Conservation (phyloP, 2,329 filamentous ascomycete species). For the Talaromyces albobiverticillius region DNA sequence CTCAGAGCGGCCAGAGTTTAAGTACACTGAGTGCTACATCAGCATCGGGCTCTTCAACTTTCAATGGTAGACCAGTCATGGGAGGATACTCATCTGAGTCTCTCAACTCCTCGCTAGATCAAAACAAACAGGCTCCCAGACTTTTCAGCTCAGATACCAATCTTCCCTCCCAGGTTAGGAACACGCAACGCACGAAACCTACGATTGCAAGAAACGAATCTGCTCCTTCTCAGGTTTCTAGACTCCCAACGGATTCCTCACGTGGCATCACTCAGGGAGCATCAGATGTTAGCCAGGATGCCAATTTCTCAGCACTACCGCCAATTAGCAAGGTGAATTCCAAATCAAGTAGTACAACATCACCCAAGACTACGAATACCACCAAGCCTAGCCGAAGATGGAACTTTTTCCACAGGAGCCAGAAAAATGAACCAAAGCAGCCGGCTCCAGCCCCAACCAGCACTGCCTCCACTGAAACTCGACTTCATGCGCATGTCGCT, state of each 20-base stretch:
- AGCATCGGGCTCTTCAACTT: conserved; percentile 21
- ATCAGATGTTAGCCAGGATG: conserved; percentile 5
- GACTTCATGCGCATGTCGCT: conserved; percentile 41
- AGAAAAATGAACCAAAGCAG: conserved; percentile 25
- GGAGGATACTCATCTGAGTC: conserved; percentile 35
- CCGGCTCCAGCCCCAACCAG: conserved; percentile 17
- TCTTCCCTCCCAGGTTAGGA: conserved; percentile 4
- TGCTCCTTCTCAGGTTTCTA: conserved; percentile 5
- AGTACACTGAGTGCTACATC: conserved; percentile 32
- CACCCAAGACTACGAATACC: conserved; percentile 24
- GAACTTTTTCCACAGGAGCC: conserved; percentile 58
- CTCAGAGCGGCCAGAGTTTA: conserved; percentile 40
- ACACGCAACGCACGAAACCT: conserved; percentile 2
- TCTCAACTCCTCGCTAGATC: conserved; percentile 25
- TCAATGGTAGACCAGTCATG: conserved; percentile 19
- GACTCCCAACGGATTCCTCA: background rate
- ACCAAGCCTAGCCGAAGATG: conserved; percentile 43
- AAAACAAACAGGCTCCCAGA: conserved; percentile 18
- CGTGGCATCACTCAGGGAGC: background rate
- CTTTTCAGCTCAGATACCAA: conserved; percentile 8
- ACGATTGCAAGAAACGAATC: conserved; percentile 5
- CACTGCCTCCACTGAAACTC: conserved; percentile 20
- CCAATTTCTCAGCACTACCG: conserved; percentile 13
- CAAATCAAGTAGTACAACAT: conserved; percentile 3
- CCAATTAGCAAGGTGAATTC: conserved; percentile 5